Evolutionary conservation across 345 rosid species (phyloP).

Genomic region (Aquilaria malaccensis): DNA sequence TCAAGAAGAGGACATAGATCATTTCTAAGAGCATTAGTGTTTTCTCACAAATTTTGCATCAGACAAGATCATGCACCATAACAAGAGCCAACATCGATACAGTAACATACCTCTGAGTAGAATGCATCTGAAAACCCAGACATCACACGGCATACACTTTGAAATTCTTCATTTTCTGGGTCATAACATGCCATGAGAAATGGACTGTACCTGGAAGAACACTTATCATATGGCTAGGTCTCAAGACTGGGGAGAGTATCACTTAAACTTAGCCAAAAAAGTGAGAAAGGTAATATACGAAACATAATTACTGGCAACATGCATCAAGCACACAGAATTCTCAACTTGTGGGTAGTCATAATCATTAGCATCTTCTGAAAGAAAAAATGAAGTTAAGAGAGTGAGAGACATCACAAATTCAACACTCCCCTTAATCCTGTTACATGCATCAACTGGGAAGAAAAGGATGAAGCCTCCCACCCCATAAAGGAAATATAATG

Average conservation of each 20-base stretch:
- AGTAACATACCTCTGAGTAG: constrained; percentile 55
- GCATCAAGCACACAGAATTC: neutral
- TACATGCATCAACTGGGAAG: too few relatives aligned
- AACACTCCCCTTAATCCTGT: too few relatives aligned
- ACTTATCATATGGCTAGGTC: neutral
- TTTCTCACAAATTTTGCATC: too few relatives aligned
- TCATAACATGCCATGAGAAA: constrained; percentile 90
- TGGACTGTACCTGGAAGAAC: constrained; percentile 71
- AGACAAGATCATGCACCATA: neutral
- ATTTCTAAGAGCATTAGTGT: too few relatives aligned
- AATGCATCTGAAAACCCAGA: constrained; percentile 87
- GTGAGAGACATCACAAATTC: too few relatives aligned
- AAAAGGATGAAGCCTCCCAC: too few relatives aligned
- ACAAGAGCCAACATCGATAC: neutral
- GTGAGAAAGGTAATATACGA: neutral
- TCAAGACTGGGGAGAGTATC: too few relatives aligned
- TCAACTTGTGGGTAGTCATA: neutral
- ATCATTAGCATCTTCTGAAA: neutral
- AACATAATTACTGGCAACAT: neutral
- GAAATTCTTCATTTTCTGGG: constrained; percentile 75
- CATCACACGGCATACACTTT: constrained; percentile 89
- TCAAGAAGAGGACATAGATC: too few relatives aligned
- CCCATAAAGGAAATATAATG: too few relatives aligned
- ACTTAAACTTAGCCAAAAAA: too few relatives aligned
- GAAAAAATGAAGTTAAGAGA: too few relatives aligned